Base-by-base conservation (phyloP, 1,284 basidiomycete species). In the Fomes fomentarius region DNA sequence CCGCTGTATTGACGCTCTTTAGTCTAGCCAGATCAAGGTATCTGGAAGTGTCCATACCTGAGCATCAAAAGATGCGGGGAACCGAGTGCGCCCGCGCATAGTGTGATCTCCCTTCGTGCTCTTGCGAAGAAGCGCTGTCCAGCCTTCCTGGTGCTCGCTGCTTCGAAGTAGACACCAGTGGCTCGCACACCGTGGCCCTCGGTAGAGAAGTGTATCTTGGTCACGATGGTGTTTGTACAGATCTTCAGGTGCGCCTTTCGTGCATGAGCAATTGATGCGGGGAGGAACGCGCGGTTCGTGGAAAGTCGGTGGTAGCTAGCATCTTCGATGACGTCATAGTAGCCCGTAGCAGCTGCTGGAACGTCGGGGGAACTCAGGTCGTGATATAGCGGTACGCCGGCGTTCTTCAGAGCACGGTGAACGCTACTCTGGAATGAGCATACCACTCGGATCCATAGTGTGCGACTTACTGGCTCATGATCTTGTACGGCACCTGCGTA, bases 21-120 rank as follows among this genome's bases (percentile, higher is more conserved):
- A n/a, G n/a, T n/a, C n/a, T n/a, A n/a, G n/a, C n/a, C n/a, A n/a
- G n/a, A n/a, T n/a, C n/a, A n/a, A n/a, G n/a, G n/a, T 9, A 19
- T 5, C 19, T 2, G 3, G 9, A 17, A 47, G 45, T 6, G 30
- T 67, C 6, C n/a, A 0, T 37, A 52, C 70, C 73, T 75, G 14
- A 73, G 48, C 65, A 71, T 65, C 15, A 74, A 52, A 4, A 74
- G 44, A n/a, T 70, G 67, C 1, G 74, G 73, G 22, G 66, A 67
- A 0, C 66, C 69, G 21, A 75, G 55, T 0, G 71, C 63, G 9
- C 74, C 74, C 14, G 65, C 62, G 47, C 61, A 70, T 21, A 75
- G 24, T 9, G 74, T 52, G 12, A 74, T 64, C 52, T 73, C 70
- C 37, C 62, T 51, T 9, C 53, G 53, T 0, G 66, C 73, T 5